A percentile compares a stretch with the other conserved stretches of the same genome.
Conservation (phyloP, 371 early-diverging fungal species). For the Mortierella sp. region DNA sequence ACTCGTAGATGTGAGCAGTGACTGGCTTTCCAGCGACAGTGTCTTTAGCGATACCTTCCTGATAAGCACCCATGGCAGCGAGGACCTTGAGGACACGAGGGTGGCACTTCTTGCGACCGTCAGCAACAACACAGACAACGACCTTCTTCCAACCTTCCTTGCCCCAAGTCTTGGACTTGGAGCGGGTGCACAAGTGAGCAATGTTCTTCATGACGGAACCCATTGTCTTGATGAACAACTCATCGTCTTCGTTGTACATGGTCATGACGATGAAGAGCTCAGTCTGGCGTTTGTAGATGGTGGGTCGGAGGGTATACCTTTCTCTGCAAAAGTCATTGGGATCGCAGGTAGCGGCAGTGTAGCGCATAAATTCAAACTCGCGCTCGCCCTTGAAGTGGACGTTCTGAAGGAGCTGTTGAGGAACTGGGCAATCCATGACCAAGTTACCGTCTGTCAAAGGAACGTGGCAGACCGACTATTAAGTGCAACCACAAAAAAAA, state of each 20-base stretch:
- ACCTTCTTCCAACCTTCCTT: constrained; percentile 86
- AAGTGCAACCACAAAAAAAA: neutral
- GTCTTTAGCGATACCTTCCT: constrained; percentile 77
- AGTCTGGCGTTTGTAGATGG: constrained; percentile 62
- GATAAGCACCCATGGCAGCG: constrained; percentile 77
- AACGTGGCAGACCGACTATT: constrained; percentile 57
- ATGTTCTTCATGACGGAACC: constrained; percentile 84
- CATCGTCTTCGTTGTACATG: constrained; percentile 77
- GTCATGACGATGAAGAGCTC: constrained; percentile 79
- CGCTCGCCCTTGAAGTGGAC: constrained; percentile 57
- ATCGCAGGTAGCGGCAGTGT: constrained; percentile 79
- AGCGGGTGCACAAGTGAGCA: constrained; percentile 75
- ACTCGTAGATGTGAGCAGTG: constrained; percentile 87
- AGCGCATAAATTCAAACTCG: constrained; percentile 80
- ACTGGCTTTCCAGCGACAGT: constrained; percentile 69
- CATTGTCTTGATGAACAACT: constrained; percentile 81
- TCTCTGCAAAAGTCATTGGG: constrained; percentile 64
- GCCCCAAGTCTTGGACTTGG: constrained; percentile 73
- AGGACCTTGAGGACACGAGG: constrained; percentile 65
- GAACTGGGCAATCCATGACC: constrained; percentile 68
- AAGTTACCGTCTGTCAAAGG: constrained; percentile 66
- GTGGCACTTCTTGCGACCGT: constrained; percentile 80
- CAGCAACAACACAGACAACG: constrained; percentile 86
- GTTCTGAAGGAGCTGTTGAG: constrained; percentile 58
- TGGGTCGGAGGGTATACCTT: constrained; percentile 63